Evolutionary conservation across 2,329 filamentous ascomycete species (phyloP).

Genomic region (Fusarium sp.): DNA sequence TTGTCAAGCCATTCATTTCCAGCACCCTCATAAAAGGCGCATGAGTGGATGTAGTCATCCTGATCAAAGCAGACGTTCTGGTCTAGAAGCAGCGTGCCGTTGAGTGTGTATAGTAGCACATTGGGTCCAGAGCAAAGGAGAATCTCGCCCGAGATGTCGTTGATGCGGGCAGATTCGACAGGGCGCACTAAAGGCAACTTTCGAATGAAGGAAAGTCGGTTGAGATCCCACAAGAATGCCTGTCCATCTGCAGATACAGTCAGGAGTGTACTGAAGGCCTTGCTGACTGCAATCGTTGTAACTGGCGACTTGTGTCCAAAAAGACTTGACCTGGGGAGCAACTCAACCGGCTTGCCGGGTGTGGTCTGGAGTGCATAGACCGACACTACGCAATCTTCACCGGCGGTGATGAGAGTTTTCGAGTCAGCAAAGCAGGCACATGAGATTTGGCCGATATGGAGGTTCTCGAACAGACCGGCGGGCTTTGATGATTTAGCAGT

Average conservation of each 20-base stretch:
- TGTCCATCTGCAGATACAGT: constrained; percentile 87
- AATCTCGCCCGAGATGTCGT: constrained; percentile 92
- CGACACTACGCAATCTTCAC: constrained; percentile 91
- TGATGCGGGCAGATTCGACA: constrained; percentile 84
- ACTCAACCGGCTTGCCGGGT: constrained; percentile 79
- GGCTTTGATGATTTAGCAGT: constrained; percentile 60
- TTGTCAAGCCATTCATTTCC: constrained; percentile 94
- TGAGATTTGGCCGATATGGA: constrained; percentile 92
- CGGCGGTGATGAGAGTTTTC: constrained; percentile 90
- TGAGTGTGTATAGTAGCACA: constrained; percentile 87
- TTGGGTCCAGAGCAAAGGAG: constrained; percentile 84
- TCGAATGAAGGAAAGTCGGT: constrained; percentile 88
- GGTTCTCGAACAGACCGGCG: constrained; percentile 91
- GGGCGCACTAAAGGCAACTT: constrained; percentile 73
- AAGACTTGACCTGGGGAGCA: constrained; percentile 83
- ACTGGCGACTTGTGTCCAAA: constrained; percentile 93
- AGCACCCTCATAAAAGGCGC: constrained; percentile 92
- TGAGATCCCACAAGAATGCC: constrained; percentile 94
- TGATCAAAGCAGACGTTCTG: constrained; percentile 81
- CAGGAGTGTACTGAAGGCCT: constrained; percentile 89
- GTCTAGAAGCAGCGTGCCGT: constrained; percentile 85
- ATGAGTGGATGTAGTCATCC: constrained; percentile 85
- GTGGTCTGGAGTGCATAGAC: constrained; percentile 81
- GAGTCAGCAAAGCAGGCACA: constrained; percentile 89
- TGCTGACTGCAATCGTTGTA: constrained; percentile 85